These are phyloP conservation scores for Funneliformis mosseae DNA, from an alignment of 192 early-diverging fungal genomes.

Conservation along the genomic window DNA sequence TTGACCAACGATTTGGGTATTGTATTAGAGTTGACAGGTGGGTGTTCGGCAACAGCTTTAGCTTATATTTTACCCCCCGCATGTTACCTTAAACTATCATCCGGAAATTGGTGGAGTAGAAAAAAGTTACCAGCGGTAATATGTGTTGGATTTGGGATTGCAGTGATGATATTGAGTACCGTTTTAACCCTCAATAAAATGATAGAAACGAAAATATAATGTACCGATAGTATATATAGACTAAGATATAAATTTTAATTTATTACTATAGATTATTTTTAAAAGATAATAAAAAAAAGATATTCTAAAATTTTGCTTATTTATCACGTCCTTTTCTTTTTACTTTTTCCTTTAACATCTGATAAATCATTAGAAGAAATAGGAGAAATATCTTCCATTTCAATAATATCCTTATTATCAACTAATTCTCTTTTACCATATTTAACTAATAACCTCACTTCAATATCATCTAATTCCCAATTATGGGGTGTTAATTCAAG, in stretches of 20 bases:
- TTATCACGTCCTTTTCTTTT: background rate
- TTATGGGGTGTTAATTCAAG: slow-evolving; percentile 80
- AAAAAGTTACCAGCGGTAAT: slow-evolving; percentile 69
- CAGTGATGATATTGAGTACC: slow-evolving; percentile 75
- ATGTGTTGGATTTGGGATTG: slow-evolving; percentile 74
- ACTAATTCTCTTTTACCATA: slow-evolving; percentile 59
- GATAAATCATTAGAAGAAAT: background rate
- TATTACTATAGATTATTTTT: too few species aligned
- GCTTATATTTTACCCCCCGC: slow-evolving; percentile 87
- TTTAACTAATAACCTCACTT: slow-evolving; percentile 77
- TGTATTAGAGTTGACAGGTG: slow-evolving; percentile 86
- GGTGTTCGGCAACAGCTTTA: slow-evolving; percentile 83
- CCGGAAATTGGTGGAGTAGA: slow-evolving; percentile 54
- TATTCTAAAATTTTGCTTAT: too few species aligned
- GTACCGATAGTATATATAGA: too few species aligned
- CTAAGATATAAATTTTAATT: too few species aligned
- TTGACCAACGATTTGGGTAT: slow-evolving; percentile 81
- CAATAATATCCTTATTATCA: background rate
- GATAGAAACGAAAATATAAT: too few species aligned
- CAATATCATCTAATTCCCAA: slow-evolving; percentile 80
- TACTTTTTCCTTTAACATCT: background rate
- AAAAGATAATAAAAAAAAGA: too few species aligned
- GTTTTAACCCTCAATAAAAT: slow-evolving; percentile 26
- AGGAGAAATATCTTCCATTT: background rate
- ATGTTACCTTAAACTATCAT: slow-evolving; percentile 75